These are phyloP conservation scores for Hyaloscypha finlandica DNA, from an alignment of 495 filamentous ascomycete genomes.

Conservation along the genomic window DNA sequence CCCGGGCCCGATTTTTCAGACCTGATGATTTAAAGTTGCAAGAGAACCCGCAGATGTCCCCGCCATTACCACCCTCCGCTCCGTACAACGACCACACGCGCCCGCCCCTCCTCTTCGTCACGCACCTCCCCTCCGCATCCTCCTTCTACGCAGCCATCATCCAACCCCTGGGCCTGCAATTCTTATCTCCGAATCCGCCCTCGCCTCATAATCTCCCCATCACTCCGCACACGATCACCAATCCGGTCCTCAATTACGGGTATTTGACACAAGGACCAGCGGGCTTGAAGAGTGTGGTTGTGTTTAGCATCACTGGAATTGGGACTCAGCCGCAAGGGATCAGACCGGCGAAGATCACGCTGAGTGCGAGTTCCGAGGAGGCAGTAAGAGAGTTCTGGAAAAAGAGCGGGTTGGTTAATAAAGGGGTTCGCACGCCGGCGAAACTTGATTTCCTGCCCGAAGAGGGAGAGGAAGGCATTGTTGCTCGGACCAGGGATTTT, in stretches of 20 bases:
- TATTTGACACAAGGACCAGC: slow-evolving; percentile 1
- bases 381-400: slow-evolving; percentile 5
- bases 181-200: slow-evolving; percentile 47
- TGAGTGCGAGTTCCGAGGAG: background rate
- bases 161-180: slow-evolving; percentile 74
- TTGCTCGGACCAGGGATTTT: slow-evolving; percentile 43
- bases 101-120: slow-evolving; percentile 58
- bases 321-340: slow-evolving; percentile 35
- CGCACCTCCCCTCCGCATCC: slow-evolving; percentile 72
- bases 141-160: slow-evolving; percentile 80
- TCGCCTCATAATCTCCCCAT: slow-evolving; percentile 18
- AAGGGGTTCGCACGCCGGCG: background rate
- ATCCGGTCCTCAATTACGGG: slow-evolving; percentile 33
- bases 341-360: background rate
- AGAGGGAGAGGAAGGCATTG: slow-evolving; percentile 19
- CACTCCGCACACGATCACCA: background rate
- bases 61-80: background rate
- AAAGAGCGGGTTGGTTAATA: background rate
- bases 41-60: background rate
- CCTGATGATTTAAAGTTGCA: background rate
- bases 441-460: slow-evolving; percentile 1
- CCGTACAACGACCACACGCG: slow-evolving; percentile 7
- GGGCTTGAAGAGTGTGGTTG: background rate
- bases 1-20: no score
- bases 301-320: slow-evolving; percentile 43